These are phyloP conservation scores for Fusarium irregulare DNA, from an alignment of 2,329 filamentous ascomycete species.

Conservation along the genomic window DNA sequence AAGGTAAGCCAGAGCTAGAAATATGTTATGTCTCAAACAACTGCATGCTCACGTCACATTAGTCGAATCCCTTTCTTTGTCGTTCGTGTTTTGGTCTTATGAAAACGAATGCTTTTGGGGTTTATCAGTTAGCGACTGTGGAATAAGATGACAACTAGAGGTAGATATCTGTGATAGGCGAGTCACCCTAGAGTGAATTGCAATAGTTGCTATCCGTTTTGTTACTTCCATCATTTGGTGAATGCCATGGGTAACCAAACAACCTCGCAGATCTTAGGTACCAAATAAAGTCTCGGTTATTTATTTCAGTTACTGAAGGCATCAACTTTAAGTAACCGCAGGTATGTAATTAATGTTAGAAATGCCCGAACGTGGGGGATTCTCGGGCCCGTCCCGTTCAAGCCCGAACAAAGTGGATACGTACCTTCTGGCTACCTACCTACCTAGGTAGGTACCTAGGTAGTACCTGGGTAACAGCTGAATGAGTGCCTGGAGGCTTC, in stretches of 20 bases:
- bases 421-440: not conserved
- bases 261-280: not conserved
- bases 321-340: not conserved
- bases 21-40: not conserved
- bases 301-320: not conserved
- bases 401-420: conserved; percentile 13
- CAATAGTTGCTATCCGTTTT: not conserved
- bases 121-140: not conserved
- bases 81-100: not conserved
- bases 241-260: not conserved
- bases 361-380: conserved; percentile 14
- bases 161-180: not conserved
- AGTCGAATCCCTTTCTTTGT: not conserved
- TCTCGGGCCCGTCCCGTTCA: conserved; percentile 2
- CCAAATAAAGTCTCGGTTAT: not conserved
- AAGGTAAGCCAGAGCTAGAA: not conserved
- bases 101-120: not conserved
- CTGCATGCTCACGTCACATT: not conserved
- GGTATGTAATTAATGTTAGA: not conserved
- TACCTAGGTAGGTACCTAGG: no score
- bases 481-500: not conserved
- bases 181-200: not conserved
- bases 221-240: not conserved
- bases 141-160: not conserved
- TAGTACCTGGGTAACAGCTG: not conserved